Evolutionary conservation across 257 asterid species (phyloP).

Genomic region (Cordia subcordata): DNA sequence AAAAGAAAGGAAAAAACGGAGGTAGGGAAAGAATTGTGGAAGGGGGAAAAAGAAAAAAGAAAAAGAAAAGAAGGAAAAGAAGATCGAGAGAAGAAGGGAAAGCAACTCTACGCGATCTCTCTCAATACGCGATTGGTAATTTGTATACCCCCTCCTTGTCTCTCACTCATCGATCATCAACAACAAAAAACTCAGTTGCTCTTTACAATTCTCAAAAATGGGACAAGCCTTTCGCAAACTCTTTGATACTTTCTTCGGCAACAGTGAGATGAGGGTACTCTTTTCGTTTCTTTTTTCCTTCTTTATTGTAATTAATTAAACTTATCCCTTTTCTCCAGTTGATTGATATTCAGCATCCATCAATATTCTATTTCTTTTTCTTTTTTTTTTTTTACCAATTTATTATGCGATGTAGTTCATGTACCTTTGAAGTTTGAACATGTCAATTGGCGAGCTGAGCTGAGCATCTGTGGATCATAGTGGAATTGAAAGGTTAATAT

Average conservation of each 20-base stretch:
- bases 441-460: neutral
- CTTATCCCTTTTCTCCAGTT: neutral
- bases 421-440: neutral
- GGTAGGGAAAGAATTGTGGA: neutral
- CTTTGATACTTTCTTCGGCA: constrained; percentile 92
- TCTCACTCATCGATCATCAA: neutral
- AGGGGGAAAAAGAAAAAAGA: neutral
- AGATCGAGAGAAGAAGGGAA: neutral
- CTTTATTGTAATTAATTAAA: too few species aligned
- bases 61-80: neutral
- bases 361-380: neutral
- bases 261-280: constrained; percentile 91
- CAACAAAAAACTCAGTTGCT: too few species aligned
- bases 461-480: neutral
- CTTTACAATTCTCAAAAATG: constrained; percentile 27
- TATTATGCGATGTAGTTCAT: neutral
- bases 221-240: constrained; percentile 98
- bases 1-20: neutral
- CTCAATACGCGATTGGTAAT: neutral
- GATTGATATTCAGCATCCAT: neutral
- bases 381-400: neutral
- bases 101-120: constrained; percentile 9
- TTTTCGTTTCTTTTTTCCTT: neutral
- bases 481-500: too few species aligned
- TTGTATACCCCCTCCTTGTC: neutral